Conservation (phyloP, 1,284 basidiomycete genomes). For the Schizophyllum commune region DNA sequence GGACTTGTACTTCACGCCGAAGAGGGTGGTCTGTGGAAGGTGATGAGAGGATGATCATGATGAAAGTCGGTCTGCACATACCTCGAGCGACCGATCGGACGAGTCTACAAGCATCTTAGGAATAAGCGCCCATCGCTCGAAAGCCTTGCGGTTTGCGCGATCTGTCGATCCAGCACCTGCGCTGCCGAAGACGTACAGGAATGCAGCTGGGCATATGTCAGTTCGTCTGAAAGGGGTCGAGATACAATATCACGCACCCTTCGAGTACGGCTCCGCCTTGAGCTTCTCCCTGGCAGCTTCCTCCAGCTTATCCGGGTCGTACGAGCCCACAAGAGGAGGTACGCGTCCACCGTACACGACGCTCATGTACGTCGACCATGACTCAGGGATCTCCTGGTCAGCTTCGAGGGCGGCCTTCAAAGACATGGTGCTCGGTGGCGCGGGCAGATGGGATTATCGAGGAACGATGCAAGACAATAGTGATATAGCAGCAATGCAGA, state of each 20-base stretch:
- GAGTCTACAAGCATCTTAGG: constrained; percentile 76
- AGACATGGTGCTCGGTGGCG: neutral
- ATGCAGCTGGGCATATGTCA: constrained; percentile 36
- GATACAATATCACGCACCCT: neutral
- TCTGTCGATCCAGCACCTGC: constrained; percentile 56
- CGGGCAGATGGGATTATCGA: neutral
- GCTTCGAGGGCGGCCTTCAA: constrained; percentile 6
- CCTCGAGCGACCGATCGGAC: constrained; percentile 54
- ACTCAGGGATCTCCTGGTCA: constrained; percentile 1
- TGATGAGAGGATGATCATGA: constrained; percentile 6
- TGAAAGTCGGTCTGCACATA: constrained; percentile 16
- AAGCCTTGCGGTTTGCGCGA: constrained; percentile 44
- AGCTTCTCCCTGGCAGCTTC: constrained; percentile 4
- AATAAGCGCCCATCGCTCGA: constrained; percentile 56
- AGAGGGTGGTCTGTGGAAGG: constrained; percentile 48
- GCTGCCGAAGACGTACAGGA: constrained; percentile 53
- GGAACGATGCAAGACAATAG: neutral
- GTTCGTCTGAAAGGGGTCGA: neutral
- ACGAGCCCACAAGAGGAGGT: constrained; percentile 4
- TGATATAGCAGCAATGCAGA: neutral
- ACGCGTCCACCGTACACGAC: constrained; percentile 6
- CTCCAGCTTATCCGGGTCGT: constrained; percentile 8
- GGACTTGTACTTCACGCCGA: constrained; percentile 57
- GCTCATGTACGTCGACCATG: constrained; percentile 11
- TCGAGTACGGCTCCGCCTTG: neutral